Evolutionary conservation across 2,329 filamentous ascomycete species (phyloP).

Genomic region (Periconia sp.): DNA sequence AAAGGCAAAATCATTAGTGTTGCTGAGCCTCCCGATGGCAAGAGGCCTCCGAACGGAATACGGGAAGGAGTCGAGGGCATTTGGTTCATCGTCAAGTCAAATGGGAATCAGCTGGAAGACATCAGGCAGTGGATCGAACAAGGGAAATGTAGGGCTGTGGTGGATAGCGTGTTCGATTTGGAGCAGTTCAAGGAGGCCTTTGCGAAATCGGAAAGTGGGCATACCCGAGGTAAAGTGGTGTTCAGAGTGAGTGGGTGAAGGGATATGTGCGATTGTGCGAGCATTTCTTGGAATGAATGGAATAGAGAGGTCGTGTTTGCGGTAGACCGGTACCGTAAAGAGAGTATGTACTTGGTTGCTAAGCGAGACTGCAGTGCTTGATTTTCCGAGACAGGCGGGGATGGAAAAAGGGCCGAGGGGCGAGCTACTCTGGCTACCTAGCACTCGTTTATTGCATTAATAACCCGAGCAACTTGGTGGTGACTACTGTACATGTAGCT

Average conservation of each 20-base stretch:
- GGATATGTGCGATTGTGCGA: background rate
- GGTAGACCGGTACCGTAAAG: background rate
- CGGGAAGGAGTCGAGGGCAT: conserved; percentile 32
- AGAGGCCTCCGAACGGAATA: conserved; percentile 32
- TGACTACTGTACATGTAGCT: too few species aligned
- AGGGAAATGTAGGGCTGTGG: conserved; percentile 36
- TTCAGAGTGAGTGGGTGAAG: conserved; percentile 11
- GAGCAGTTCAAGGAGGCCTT: conserved; percentile 46
- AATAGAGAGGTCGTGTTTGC: conserved; percentile 3
- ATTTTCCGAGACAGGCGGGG: background rate
- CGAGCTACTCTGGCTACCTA: background rate
- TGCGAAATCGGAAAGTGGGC: conserved; percentile 41
- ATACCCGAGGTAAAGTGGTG: conserved; percentile 33
- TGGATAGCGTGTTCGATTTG: conserved; percentile 48
- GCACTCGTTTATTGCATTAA: background rate
- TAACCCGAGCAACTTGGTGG: background rate
- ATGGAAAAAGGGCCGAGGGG: background rate
- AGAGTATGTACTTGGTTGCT: background rate
- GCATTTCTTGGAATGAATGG: background rate
- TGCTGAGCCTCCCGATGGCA: conserved; percentile 35
- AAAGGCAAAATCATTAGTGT: conserved; percentile 45
- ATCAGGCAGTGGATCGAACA: conserved; percentile 45
- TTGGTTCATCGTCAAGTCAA: conserved; percentile 49
- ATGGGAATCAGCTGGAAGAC: conserved; percentile 38
- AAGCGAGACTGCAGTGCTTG: background rate